Base-by-base conservation (phyloP, 768 basidiomycete species). In the Termitomyces sp. region DNA sequence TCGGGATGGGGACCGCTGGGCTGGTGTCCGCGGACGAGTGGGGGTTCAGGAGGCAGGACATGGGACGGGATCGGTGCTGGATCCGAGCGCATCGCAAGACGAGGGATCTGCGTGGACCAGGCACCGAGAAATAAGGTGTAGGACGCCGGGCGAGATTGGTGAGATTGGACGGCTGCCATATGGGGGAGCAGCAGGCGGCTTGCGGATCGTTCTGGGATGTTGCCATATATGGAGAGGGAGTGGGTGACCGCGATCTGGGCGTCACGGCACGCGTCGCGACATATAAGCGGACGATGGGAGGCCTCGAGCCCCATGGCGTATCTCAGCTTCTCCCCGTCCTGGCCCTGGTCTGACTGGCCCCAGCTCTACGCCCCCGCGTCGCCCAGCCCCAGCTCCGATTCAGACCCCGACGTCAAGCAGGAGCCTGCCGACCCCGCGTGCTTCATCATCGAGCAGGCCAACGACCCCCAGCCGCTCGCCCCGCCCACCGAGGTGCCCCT, bases 401-500 rank as follows among this genome's bases (percentile, higher is more conserved):
- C 54, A 46, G 61, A 64, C 56, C 56, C 71, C 15, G 14, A 11
- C 10, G 76, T 78, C 63, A 78, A 78, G 56, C 66, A 75, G 54
- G 80, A 81, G 62, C 74, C 74, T 20, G 74, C 78, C 34, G 77
- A 79, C 57, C 64, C 68, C 37, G 73, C 73, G 9, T 74, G 73
- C 58, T 81, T 83, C 62, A 78, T 82, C 63, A 80, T 81, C 70
- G 80, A 81, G 58, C 68, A 25, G 25, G 25, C 77, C n/a, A 63
- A 76, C 5, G 63, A 70, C 1, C 63, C 67, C 6, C 65, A 74
- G 65, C 71, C 77, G 0, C 74, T 81, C 55, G 82, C 81, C 0
- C 83, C 84, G 0, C 85, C 84, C 2, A 84, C 82, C 38, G 84
- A 86, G 68, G 89, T 90, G 1, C 89, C 90, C 8, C 80, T 90